phyloP scores from a whole-genome alignment of 768 basidiomycete genomes.

The Mycena pura region DNA sequence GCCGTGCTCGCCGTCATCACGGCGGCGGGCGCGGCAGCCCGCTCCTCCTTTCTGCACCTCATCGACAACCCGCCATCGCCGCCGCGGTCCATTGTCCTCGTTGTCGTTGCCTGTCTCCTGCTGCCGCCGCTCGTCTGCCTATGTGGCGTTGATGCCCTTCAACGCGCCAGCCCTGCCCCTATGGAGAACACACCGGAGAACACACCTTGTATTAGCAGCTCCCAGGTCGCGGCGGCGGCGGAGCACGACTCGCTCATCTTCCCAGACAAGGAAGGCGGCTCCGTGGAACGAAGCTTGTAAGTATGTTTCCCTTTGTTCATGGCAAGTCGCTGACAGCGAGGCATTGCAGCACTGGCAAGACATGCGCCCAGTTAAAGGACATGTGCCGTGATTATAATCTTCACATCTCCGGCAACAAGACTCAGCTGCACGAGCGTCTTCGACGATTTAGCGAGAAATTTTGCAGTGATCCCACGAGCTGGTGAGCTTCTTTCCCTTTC shows the following conservation, averaged over 20 bases:
- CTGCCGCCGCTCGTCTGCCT: neutral
- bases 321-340: neutral
- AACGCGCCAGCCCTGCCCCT: no score
- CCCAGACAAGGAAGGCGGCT: no score
- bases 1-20: neutral
- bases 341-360: neutral
- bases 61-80: neutral
- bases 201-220: no score
- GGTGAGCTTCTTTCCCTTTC: no score
- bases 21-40: no score
- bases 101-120: neutral
- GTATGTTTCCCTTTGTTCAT: neutral
- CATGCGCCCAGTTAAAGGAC: neutral
- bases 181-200: no score
- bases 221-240: no score
- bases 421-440: neutral
- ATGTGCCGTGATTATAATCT: neutral
- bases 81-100: neutral
- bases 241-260: neutral
- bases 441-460: neutral
- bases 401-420: neutral
- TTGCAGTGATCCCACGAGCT: neutral
- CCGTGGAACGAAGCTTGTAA: neutral
- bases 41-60: neutral
- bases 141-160: neutral